Conservation (phyloP, 257 asterid species). For the Dorcoceras hygrometricum region DNA sequence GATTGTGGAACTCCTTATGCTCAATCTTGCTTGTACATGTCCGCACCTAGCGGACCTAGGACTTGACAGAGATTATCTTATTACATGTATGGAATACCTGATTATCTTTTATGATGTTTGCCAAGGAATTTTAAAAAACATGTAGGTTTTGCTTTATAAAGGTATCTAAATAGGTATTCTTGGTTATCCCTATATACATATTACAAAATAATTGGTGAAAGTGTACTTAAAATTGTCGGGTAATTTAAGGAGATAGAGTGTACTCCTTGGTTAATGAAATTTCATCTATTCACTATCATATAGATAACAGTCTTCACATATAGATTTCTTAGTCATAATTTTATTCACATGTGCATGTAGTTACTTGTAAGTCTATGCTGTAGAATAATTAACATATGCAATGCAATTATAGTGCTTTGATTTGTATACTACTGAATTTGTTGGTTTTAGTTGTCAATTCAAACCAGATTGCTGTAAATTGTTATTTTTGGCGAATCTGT, state of each 20-base stretch:
- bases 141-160: neutral
- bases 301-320: neutral
- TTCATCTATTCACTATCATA: no score
- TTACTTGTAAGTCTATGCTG: neutral
- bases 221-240: neutral
- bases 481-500: neutral
- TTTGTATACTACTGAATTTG: neutral
- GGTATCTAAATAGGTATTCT: neutral
- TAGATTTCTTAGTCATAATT: neutral
- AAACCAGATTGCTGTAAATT: neutral
- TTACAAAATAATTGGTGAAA: neutral
- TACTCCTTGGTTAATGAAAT: no score
- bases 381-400: neutral
- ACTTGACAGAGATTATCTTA: neutral
- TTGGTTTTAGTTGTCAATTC: neutral
- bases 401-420: neutral
- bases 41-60: neutral
- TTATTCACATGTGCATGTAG: neutral
- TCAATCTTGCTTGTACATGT: neutral
- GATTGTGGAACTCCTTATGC: neutral
- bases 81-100: neutral
- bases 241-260: no score
- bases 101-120: neutral
- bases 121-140: neutral
- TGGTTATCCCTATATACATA: neutral